These are phyloP conservation scores for Paramecium caudatum DNA, from an alignment of 73 alveolate genomes.

Conservation along the genomic window DNA sequence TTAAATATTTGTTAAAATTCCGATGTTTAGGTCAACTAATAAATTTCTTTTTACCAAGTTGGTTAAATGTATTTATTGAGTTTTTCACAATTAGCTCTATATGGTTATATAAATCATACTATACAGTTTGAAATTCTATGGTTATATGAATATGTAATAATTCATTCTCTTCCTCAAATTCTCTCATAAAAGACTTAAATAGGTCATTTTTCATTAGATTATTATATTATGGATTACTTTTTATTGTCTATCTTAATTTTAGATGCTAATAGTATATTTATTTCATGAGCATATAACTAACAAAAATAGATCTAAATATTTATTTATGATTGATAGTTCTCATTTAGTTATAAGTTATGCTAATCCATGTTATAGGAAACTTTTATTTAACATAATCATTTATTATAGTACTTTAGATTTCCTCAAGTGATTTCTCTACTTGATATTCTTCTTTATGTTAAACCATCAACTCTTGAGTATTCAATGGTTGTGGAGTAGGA, in stretches of 20 bases:
- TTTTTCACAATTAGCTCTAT: not conserved
- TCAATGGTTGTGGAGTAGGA: too few relatives aligned
- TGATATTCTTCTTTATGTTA: not conserved
- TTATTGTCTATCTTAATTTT: too few relatives aligned
- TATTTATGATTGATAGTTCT: not conserved
- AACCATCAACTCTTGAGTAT: not conserved
- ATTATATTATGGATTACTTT: too few relatives aligned
- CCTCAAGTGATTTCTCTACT: not conserved
- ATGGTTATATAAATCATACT: not conserved
- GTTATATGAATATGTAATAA: not conserved
- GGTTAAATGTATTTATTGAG: not conserved
- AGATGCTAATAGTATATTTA: too few relatives aligned
- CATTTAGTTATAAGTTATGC: conserved; percentile 15
- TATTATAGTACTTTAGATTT: not conserved
- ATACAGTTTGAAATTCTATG: not conserved
- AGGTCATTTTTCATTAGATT: not conserved
- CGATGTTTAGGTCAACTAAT: not conserved
- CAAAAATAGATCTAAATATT: too few relatives aligned
- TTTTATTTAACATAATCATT: not conserved
- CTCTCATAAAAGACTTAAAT: not conserved
- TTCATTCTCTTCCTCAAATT: conserved; percentile 9
- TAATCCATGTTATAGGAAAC: not conserved
- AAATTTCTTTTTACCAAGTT: not conserved
- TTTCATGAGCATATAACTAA: too few relatives aligned
- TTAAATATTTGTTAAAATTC: not conserved